A percentile compares a stretch with the other conserved stretches of the same genome.
phyloP scores from a whole-genome alignment of 2,329 filamentous ascomycete genomes.

The Falciphora oryzae region DNA sequence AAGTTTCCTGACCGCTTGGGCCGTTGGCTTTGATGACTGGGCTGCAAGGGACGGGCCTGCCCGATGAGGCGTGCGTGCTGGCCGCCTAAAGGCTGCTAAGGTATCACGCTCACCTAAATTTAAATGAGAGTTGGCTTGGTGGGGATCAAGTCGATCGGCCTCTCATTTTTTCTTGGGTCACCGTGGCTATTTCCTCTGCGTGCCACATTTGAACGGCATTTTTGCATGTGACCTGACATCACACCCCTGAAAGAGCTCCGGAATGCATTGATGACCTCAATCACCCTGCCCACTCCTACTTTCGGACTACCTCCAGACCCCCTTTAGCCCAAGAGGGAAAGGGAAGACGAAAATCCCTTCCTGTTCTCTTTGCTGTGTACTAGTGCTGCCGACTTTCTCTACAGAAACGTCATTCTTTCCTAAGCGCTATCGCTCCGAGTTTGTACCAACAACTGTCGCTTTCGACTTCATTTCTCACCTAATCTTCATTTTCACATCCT shows the following conservation, averaged over 20 bases:
- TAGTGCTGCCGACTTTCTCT: not conserved
- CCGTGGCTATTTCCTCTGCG: not conserved
- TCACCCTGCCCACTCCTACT: not conserved
- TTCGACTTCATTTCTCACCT: not conserved
- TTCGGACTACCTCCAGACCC: not conserved
- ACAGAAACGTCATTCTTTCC: not conserved
- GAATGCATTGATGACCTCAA: not conserved
- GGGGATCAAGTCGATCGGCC: too few species aligned
- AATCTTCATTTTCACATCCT: not conserved
- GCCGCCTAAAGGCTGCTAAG: not conserved
- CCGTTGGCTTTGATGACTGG: not conserved
- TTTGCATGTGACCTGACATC: constrained; percentile 1
- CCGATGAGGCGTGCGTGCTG: not conserved
- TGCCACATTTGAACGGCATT: not conserved
- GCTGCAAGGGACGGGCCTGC: not conserved
- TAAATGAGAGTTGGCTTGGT: too few species aligned
- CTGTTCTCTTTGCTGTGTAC: not conserved
- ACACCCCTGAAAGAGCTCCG: not conserved
- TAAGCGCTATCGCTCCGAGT: not conserved
- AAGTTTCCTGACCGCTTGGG: not conserved
- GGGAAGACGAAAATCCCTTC: not conserved
- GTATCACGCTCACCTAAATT: too few species aligned
- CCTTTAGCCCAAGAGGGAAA: not conserved
- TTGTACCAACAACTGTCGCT: not conserved
- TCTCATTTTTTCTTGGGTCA: too few species aligned